Conservation (phyloP, 257 asterid genomes). For the Cynanchum wilfordii region DNA sequence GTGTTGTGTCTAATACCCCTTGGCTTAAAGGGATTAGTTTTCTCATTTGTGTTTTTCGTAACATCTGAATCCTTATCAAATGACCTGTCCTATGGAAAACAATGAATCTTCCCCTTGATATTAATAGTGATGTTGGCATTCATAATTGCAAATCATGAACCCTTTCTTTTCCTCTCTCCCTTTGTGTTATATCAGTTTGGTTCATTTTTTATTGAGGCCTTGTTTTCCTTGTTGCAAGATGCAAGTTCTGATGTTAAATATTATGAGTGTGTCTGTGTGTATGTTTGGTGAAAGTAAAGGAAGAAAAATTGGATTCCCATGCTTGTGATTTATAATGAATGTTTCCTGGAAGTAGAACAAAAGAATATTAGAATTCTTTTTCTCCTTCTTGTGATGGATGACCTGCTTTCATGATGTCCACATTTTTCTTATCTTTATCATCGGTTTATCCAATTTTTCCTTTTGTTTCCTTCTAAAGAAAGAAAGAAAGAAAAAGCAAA, state of each 20-base stretch:
- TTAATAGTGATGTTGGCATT: neutral
- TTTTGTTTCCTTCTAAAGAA: too few relatives aligned
- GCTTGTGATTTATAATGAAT: neutral
- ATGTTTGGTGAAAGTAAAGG: neutral
- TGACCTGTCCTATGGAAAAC: neutral
- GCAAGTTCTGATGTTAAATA: neutral
- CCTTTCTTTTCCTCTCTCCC: neutral
- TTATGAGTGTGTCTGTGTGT: too few relatives aligned
- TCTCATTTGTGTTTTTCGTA: neutral
- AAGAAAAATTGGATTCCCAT: neutral
- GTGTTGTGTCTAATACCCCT: neutral
- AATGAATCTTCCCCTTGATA: neutral
- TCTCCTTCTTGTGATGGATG: neutral
- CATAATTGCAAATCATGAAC: too few relatives aligned
- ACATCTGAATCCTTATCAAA: neutral
- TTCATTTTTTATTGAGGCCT: neutral
- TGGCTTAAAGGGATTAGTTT: neutral
- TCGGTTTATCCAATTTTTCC: too few relatives aligned
- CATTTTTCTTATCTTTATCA: neutral
- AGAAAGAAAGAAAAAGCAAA: too few relatives aligned
- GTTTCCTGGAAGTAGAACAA: neutral
- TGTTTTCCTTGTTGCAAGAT: neutral
- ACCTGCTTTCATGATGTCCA: neutral
- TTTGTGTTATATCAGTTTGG: neutral
- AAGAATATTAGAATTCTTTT: neutral